phyloP scores from a whole-genome alignment of 73 alveolate genomes.

The Stentor roeselii region DNA sequence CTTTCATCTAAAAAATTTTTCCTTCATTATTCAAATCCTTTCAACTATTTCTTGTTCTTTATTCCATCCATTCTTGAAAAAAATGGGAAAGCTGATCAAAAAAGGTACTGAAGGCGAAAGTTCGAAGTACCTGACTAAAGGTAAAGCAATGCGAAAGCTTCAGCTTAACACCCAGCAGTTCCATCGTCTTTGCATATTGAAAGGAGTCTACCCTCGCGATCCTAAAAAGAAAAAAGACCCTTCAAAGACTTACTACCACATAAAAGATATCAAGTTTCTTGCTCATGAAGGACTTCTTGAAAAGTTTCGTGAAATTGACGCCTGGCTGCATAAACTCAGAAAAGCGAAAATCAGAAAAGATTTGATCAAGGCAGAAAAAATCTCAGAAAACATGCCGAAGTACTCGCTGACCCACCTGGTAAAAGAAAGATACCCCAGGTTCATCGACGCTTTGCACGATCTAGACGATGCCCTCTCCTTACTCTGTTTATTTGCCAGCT shows the following conservation, averaged over 20 bases:
- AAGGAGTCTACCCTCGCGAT: conserved; percentile 98
- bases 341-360: conserved; percentile 64
- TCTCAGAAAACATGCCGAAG: conserved; percentile 81
- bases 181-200: conserved; percentile 93
- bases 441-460: conserved; percentile 97
- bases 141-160: conserved; percentile 90
- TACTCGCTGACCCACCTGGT: conserved; percentile 90
- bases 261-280: conserved; percentile 89
- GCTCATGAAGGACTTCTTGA: conserved; percentile 73
- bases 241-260: conserved; percentile 95
- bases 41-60: too few relatives aligned
- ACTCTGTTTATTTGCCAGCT: conserved; percentile 93
- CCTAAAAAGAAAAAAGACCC: conserved; percentile 97
- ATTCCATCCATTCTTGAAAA: not conserved
- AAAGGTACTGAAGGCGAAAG: conserved; percentile 74
- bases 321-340: conserved; percentile 67
- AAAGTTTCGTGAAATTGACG: conserved; percentile 73
- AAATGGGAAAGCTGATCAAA: conserved; percentile 76
- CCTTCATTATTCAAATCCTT: too few relatives aligned
- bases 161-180: conserved; percentile 80
- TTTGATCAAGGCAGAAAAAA: conserved; percentile 54
- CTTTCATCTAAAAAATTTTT: too few relatives aligned
- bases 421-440: conserved; percentile 98
- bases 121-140: conserved; percentile 79
- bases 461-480: conserved; percentile 98